A percentile compares a stretch with the other conserved stretches of the same genome.
Evolutionary conservation across 148 eudicot genomes (phyloP).

Genomic region (Oxyria digyna): DNA sequence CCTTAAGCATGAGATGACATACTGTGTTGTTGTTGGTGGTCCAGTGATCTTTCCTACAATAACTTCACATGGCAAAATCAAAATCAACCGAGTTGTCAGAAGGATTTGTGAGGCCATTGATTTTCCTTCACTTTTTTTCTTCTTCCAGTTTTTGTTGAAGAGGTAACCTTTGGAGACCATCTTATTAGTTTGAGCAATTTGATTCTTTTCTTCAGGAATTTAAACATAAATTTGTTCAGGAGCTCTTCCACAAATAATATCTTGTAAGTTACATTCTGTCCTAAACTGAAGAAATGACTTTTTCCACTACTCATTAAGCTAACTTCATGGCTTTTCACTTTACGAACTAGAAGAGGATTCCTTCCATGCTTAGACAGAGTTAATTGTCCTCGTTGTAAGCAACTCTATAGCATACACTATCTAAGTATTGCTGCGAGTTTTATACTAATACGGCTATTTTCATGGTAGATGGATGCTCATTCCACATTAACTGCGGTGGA

Average conservation of each 20-base stretch:
- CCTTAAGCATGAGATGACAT: not conserved
- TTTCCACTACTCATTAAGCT: not conserved
- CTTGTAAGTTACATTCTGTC: slow-evolving; percentile 30
- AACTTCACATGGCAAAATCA: slow-evolving; percentile 60
- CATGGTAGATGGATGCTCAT: slow-evolving; percentile 50
- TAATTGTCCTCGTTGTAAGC: slow-evolving; percentile 57
- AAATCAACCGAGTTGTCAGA: slow-evolving; percentile 36
- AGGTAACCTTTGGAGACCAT: not conserved
- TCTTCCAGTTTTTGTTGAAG: too few species aligned
- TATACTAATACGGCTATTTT: not conserved
- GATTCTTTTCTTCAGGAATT: slow-evolving; percentile 29
- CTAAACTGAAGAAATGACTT: not conserved
- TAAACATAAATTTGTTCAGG: slow-evolving; percentile 47
- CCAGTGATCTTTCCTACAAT: slow-evolving; percentile 78
- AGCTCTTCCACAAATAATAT: slow-evolving; percentile 31
- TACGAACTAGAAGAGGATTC: slow-evolving; percentile 31
- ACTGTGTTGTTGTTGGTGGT: not conserved
- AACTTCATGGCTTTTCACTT: not conserved
- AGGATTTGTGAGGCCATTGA: slow-evolving; percentile 23
- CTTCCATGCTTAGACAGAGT: slow-evolving; percentile 42
- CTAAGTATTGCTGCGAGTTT: not conserved
- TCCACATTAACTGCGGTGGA: slow-evolving; percentile 65
- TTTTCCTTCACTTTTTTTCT: not conserved
- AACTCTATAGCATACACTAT: not conserved
- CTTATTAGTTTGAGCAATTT: not conserved